Evolutionary conservation across 805 yeast genomes (phyloP).

Genomic region (Lipomyces yamanashiensis): DNA sequence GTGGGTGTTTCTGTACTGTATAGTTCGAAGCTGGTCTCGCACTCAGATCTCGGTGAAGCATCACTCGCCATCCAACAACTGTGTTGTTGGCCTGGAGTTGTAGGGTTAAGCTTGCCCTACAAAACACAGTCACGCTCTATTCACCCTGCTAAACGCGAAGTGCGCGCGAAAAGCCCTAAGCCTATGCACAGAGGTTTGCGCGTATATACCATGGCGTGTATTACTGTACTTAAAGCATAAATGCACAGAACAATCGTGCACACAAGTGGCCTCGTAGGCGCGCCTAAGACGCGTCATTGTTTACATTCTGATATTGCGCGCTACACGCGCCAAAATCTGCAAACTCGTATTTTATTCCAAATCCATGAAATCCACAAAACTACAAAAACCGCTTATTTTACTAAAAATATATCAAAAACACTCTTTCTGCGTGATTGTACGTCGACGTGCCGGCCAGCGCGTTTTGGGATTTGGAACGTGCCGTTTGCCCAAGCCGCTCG

Average conservation of each 20-base stretch:
- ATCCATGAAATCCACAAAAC: not conserved
- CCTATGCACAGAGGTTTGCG: not conserved
- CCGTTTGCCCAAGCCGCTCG: not conserved
- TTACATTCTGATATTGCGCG: constrained; percentile 2
- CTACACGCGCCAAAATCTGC: not conserved
- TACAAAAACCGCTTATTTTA: not conserved
- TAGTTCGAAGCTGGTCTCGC: not conserved
- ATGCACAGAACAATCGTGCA: not conserved
- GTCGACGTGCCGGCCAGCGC: constrained; percentile 6
- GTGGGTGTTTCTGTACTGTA: constrained; percentile 7
- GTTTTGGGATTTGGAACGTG: constrained; percentile 17
- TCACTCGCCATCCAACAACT: not conserved
- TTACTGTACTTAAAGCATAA: not conserved
- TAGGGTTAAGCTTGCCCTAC: constrained; percentile 9
- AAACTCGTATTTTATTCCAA: not conserved
- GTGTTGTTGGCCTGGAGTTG: not conserved
- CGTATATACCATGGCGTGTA: constrained; percentile 2
- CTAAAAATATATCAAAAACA: not conserved
- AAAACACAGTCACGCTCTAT: constrained; percentile 17
- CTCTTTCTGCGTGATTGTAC: not conserved
- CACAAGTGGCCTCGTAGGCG: not conserved
- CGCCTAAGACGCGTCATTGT: constrained; percentile 11
- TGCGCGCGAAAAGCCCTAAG: constrained; percentile 4
- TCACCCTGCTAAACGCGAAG: not conserved
- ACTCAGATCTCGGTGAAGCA: no score